Evolutionary conservation across 1,284 basidiomycete genomes (phyloP).

Genomic region (Cryptococcus depauperatus): DNA sequence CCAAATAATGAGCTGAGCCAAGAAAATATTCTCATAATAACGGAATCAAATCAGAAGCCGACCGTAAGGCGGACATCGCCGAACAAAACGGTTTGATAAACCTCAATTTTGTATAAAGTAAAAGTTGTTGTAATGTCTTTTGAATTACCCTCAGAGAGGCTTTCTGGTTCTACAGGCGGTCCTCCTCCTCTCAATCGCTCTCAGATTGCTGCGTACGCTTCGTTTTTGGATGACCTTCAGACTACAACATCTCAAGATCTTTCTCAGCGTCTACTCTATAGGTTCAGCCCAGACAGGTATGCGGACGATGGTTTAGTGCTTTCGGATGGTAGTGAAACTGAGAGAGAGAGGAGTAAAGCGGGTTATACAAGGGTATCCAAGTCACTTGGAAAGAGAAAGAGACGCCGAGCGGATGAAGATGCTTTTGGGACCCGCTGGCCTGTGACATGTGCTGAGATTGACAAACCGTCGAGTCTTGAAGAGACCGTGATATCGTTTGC

Average conservation of each 20-base stretch:
- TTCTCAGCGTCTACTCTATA: background rate
- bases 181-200: conserved; percentile 1
- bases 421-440: conserved; percentile 6
- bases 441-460: background rate
- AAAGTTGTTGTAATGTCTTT: too few relatives aligned
- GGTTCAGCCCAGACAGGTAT: background rate
- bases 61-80: too few relatives aligned
- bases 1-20: too few relatives aligned
- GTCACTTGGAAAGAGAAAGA: background rate
- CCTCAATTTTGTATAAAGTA: too few relatives aligned
- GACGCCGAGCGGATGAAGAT: background rate
- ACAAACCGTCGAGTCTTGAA: conserved; percentile 2
- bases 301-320: background rate
- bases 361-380: conserved; percentile 3
- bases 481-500: conserved; percentile 18
- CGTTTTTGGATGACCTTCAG: conserved; percentile 1
- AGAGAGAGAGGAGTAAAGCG: background rate
- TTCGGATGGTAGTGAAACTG: background rate
- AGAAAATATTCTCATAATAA: too few relatives aligned
- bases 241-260: background rate
- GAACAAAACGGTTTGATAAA: too few relatives aligned
- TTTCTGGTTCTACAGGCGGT: too few relatives aligned
- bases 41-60: too few relatives aligned
- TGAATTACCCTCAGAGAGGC: too few relatives aligned
- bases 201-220: conserved; percentile 6